Evolutionary conservation across 2,329 filamentous ascomycete genomes (phyloP).

Genomic region (Botrytis tulipae): DNA sequence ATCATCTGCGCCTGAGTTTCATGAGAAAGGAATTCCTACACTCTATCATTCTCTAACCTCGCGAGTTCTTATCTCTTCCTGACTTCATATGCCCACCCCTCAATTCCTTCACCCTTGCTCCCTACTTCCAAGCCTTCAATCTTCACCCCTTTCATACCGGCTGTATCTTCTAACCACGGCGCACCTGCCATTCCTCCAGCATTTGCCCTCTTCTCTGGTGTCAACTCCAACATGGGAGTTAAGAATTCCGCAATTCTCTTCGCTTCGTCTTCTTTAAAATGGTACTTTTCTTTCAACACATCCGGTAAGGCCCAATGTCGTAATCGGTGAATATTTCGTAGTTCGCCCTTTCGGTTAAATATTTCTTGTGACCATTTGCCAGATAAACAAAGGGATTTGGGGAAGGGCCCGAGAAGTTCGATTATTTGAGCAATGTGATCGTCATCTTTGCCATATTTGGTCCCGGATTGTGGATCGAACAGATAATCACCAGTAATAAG

Average conservation of each 20-base stretch:
- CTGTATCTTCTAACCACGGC: conserved; percentile 76
- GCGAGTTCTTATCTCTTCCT: conserved; percentile 53
- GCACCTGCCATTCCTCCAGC: conserved; percentile 93
- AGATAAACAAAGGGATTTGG: conserved; percentile 84
- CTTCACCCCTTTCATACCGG: conserved; percentile 80
- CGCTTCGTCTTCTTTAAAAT: conserved; percentile 81
- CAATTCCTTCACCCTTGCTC: conserved; percentile 84
- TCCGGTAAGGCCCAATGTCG: conserved; percentile 95
- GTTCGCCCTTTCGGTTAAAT: conserved; percentile 95
- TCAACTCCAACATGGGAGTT: conserved; percentile 83
- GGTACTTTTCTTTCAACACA: conserved; percentile 93
- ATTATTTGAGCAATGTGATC: conserved; percentile 99
- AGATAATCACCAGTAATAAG: conserved; percentile 97
- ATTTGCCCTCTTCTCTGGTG: conserved; percentile 87
- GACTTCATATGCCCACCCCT: conserved; percentile 87
- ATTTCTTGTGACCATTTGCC: conserved; percentile 99
- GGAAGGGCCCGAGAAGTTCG: conserved; percentile 89
- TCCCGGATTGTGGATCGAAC: conserved; percentile 96
- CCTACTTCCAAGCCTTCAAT: conserved; percentile 74
- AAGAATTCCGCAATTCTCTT: conserved; percentile 80
- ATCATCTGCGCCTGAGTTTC: neutral
- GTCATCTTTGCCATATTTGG: conserved; percentile 98
- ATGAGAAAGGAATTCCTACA: neutral
- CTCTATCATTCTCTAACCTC: neutral
- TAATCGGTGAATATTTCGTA: conserved; percentile 94